These are phyloP conservation scores for Verticillium zaregamsianum DNA, from an alignment of 2,329 filamentous ascomycete genomes.

Conservation along the genomic window DNA sequence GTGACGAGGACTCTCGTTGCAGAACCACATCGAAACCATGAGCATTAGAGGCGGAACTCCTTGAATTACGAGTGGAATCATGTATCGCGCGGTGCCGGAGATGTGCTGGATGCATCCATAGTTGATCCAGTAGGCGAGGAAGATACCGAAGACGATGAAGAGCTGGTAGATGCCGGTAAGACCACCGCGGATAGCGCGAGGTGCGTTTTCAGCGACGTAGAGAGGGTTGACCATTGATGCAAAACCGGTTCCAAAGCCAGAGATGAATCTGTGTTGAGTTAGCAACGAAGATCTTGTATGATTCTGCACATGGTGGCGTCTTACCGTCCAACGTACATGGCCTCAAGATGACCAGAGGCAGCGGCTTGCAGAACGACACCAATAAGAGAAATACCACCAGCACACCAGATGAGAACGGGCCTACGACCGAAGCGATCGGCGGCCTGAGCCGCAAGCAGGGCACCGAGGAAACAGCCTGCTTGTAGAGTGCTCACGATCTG, in stretches of 20 bases:
- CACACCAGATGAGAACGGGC: conserved; percentile 30
- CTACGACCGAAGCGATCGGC: conserved; percentile 35
- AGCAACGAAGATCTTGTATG: background rate
- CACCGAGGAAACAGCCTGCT: conserved; percentile 21
- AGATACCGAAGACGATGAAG: conserved; percentile 4
- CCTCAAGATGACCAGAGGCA: conserved; percentile 5
- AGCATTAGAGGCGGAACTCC: background rate
- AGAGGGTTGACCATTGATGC: conserved; percentile 42
- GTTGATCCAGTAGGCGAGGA: conserved; percentile 3
- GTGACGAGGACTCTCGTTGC: conserved; percentile 3
- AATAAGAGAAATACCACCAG: conserved; percentile 33
- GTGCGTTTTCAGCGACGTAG: conserved; percentile 35
- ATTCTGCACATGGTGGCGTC: background rate
- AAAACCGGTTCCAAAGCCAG: conserved; percentile 45
- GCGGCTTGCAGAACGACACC: conserved; percentile 8
- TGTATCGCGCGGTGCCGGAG: background rate
- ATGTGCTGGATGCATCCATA: conserved; percentile 1
- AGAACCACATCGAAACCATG: conserved; percentile 1
- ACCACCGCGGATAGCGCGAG: conserved; percentile 44
- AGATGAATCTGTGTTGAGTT: conserved; percentile 29
- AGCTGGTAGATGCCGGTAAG: conserved; percentile 46
- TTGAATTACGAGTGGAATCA: background rate
- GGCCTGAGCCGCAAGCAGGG: conserved; percentile 25
- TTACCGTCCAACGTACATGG: conserved; percentile 8
- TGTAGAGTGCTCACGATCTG: conserved; percentile 17